phyloP scores from a whole-genome alignment of 371 early-diverging fungal species.

The Actinomucor elegans region DNA sequence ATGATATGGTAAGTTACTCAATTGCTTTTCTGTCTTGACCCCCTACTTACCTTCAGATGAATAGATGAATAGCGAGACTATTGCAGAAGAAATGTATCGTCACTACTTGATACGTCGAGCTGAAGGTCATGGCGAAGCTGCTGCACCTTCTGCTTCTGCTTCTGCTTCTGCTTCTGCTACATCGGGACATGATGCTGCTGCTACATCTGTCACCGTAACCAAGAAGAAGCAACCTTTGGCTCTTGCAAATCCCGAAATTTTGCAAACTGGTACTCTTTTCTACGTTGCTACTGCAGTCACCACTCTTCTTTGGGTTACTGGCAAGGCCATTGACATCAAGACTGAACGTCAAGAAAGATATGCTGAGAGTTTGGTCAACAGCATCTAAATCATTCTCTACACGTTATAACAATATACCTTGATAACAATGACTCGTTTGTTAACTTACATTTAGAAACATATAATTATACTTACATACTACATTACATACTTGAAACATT shows the following conservation, averaged over 20 bases:
- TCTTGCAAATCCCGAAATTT: slow-evolving; percentile 14
- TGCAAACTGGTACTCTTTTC: slow-evolving; percentile 23
- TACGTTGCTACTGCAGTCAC: slow-evolving; percentile 21
- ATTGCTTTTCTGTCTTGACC: background rate
- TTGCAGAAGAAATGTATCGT: background rate
- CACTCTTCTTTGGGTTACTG: slow-evolving; percentile 23
- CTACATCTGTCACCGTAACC: background rate
- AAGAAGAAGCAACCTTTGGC: slow-evolving; percentile 3
- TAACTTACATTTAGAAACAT: too few relatives aligned
- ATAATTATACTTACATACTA: too few relatives aligned
- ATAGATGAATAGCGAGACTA: slow-evolving; percentile 1
- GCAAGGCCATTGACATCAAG: slow-evolving; percentile 22
- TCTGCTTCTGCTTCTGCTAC: background rate
- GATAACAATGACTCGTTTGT: too few relatives aligned
- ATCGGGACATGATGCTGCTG: background rate
- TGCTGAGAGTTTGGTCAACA: slow-evolving; percentile 17
- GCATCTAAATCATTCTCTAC: slow-evolving; percentile 18
- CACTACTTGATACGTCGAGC: slow-evolving; percentile 2
- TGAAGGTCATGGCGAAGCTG: background rate
- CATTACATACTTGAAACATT: too few relatives aligned
- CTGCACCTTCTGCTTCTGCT: background rate
- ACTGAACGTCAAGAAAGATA: slow-evolving; percentile 26
- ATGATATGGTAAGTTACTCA: background rate
- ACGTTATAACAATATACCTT: too few relatives aligned
- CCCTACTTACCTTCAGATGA: background rate